These are phyloP conservation scores for Metschnikowia borealis DNA, from an alignment of 805 yeast species.

Conservation along the genomic window DNA sequence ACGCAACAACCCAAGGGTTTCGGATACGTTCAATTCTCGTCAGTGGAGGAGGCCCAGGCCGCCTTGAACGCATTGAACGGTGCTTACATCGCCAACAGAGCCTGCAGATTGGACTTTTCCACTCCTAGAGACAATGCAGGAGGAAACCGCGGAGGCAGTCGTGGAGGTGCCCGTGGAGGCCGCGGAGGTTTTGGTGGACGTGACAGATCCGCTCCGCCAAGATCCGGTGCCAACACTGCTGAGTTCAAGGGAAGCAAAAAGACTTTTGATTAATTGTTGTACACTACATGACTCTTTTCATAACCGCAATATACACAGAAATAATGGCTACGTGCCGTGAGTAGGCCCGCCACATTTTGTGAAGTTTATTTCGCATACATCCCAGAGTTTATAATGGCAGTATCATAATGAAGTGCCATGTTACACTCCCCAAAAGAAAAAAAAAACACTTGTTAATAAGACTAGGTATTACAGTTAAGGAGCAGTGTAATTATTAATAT, in stretches of 20 bases:
- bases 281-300: slow-evolving; percentile 1
- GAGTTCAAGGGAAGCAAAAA: slow-evolving; percentile 82
- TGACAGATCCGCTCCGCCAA: slow-evolving; percentile 58
- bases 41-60: slow-evolving; percentile 83
- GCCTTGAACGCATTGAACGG: slow-evolving; percentile 89
- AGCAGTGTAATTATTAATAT: too few species aligned
- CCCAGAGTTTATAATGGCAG: too few species aligned
- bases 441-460: too few species aligned
- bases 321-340: background rate
- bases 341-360: background rate
- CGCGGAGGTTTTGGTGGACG: slow-evolving; percentile 26
- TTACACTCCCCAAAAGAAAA: too few species aligned
- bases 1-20: slow-evolving; percentile 99
- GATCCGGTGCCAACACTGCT: slow-evolving; percentile 57
- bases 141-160: slow-evolving; percentile 19
- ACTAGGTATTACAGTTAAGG: too few species aligned
- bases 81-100: slow-evolving; percentile 82
- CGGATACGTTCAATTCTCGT: slow-evolving; percentile 91
- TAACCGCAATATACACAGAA: background rate
- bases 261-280: slow-evolving; percentile 33
- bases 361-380: background rate
- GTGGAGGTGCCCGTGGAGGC: slow-evolving; percentile 15
- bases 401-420: too few species aligned
- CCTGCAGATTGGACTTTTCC: slow-evolving; percentile 92
- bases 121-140: slow-evolving; percentile 65